These are phyloP conservation scores for Dichomitus squalens DNA, from an alignment of 1,284 basidiomycete genomes.

Conservation along the genomic window DNA sequence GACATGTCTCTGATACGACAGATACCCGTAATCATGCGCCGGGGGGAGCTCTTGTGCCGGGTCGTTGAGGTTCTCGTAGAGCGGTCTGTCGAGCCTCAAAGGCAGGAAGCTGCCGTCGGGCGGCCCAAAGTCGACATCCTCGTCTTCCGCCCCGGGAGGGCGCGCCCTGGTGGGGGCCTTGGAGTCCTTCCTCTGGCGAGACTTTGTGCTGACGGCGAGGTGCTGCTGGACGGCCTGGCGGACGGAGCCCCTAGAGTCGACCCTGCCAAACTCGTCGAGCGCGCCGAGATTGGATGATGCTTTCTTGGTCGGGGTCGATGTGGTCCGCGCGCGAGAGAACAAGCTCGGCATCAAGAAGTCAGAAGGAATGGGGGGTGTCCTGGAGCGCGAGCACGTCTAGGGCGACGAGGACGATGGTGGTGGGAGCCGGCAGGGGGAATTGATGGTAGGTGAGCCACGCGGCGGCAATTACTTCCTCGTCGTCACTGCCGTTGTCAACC, in stretches of 20 bases:
- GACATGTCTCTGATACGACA: conserved; percentile 71
- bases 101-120: conserved; percentile 68
- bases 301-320: conserved; percentile 48
- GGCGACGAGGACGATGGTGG: conserved; percentile 18
- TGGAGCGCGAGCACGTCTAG: conserved; percentile 24
- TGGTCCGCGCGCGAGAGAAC: conserved; percentile 58
- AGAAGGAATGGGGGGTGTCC: conserved; percentile 29
- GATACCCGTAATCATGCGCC: conserved; percentile 67
- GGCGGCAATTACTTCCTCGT: conserved; percentile 15
- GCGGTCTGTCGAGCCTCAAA: conserved; percentile 55
- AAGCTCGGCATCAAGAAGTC: conserved; percentile 52
- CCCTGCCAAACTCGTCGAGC: conserved; percentile 70
- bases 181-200: conserved; percentile 50
- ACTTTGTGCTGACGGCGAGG: conserved; percentile 36
- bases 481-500: conserved; percentile 21
- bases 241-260: conserved; percentile 48
- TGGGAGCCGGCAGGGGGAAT: conserved; percentile 24
- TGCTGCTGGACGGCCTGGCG: conserved; percentile 29
- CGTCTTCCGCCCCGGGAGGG: conserved; percentile 36
- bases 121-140: conserved; percentile 42
- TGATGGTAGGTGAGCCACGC: conserved; percentile 23
- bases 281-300: conserved; percentile 24
- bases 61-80: conserved; percentile 31
- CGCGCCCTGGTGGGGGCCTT: conserved; percentile 43
- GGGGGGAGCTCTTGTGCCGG: conserved; percentile 30